phyloP scores from a whole-genome alignment of 148 eudicot genomes.

The Diospyros kaki region DNA sequence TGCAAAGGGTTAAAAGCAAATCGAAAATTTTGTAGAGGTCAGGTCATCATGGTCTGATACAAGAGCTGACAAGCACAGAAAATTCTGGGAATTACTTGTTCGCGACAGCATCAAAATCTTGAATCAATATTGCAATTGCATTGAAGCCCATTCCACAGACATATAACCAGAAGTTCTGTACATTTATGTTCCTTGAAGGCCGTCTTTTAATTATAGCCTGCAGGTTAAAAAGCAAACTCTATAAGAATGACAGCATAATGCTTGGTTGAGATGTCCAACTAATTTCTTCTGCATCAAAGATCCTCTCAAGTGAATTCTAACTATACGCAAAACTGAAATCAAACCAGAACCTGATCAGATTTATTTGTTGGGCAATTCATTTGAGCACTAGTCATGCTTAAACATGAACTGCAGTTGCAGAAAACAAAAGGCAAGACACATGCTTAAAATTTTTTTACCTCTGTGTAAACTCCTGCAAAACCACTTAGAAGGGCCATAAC shows the following conservation, averaged over 20 bases:
- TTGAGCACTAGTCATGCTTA: neutral
- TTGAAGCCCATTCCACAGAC: conserved; percentile 97
- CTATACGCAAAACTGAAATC: conserved; percentile 2
- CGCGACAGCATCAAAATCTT: conserved; percentile 88
- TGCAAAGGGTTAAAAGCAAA: neutral
- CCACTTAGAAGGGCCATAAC: conserved; percentile 98
- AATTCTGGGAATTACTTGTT: conserved; percentile 53
- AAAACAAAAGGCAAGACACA: conserved; percentile 6
- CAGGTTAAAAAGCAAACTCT: conserved; percentile 19
- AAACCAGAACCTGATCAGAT: neutral
- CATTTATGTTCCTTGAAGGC: conserved; percentile 94
- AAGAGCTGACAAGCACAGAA: neutral
- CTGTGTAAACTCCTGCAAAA: conserved; percentile 98
- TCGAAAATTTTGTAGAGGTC: neutral
- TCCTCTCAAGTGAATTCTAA: neutral
- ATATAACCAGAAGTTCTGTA: conserved; percentile 97
- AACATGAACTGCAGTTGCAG: conserved; percentile 8
- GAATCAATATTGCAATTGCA: conserved; percentile 75
- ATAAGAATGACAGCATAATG: neutral
- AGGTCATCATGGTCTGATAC: conserved; percentile 2
- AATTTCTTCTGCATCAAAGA: conserved; percentile 3
- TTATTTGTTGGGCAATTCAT: neutral
- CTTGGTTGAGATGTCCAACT: conserved; percentile 7
- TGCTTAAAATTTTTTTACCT: conserved; percentile 44
- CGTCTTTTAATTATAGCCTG: conserved; percentile 95